Conservation (phyloP, 345 rosid genomes). For the Reutealis trisperma region DNA sequence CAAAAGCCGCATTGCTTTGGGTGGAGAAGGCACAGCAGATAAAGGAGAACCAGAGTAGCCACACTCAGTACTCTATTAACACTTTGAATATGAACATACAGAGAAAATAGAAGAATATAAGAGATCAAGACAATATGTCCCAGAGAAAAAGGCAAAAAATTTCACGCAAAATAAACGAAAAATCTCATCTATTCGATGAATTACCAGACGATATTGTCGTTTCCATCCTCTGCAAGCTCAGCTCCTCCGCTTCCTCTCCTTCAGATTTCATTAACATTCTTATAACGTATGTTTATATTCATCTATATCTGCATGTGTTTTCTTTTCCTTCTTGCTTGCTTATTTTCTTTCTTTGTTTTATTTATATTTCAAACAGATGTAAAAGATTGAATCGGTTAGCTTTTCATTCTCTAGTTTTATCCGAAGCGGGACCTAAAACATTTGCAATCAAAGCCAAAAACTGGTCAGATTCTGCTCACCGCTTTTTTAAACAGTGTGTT, state of each 20-base stretch:
- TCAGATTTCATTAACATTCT: slow-evolving; percentile 49
- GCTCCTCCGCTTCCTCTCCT: slow-evolving; percentile 58
- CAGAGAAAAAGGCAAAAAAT: slow-evolving; percentile 37
- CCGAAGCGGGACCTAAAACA: slow-evolving; percentile 41
- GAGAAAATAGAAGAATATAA: background rate
- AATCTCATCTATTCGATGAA: slow-evolving; percentile 43
- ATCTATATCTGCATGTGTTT: background rate
- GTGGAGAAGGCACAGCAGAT: background rate
- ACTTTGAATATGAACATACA: background rate
- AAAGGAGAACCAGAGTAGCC: too few species aligned
- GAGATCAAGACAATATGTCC: slow-evolving; percentile 11
- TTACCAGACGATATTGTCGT: slow-evolving; percentile 62
- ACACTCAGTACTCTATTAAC: background rate
- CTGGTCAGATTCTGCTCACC: slow-evolving; percentile 63
- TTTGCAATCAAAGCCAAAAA: slow-evolving; percentile 45
- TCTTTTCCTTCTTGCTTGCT: background rate
- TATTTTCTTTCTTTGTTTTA: too few species aligned
- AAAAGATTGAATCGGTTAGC: slow-evolving; percentile 44
- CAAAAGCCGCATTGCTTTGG: too few species aligned
- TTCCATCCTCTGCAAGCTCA: slow-evolving; percentile 52
- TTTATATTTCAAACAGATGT: slow-evolving; percentile 37
- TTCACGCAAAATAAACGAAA: background rate
- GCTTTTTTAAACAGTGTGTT: slow-evolving; percentile 51
- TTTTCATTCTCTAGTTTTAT: slow-evolving; percentile 46
- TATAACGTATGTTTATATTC: slow-evolving; percentile 43